phyloP scores from a whole-genome alignment of 208 protist genomes.

The Leishmania aethiopica region DNA sequence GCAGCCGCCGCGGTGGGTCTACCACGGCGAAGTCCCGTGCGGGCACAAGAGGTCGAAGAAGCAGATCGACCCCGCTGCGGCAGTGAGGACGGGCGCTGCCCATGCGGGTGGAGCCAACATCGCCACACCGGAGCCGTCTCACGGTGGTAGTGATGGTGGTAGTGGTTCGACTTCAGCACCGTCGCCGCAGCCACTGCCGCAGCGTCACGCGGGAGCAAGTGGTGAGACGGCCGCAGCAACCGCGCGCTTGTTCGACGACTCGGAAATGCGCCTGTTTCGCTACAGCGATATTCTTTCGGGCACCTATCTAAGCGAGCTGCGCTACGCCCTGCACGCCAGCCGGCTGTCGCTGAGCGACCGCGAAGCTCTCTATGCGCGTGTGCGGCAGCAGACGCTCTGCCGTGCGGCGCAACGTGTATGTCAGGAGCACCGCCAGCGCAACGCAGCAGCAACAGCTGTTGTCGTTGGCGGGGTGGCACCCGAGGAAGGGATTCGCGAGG shows the following conservation, averaged over 20 bases:
- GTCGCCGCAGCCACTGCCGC: slow-evolving; percentile 3
- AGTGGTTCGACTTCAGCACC: not conserved
- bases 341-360: slow-evolving; percentile 54
- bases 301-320: slow-evolving; percentile 34
- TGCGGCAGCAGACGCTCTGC: slow-evolving; percentile 50
- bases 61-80: not conserved
- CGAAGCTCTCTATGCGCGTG: slow-evolving; percentile 52
- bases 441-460: not conserved
- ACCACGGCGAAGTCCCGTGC: slow-evolving; percentile 15
- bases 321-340: slow-evolving; percentile 45
- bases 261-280: slow-evolving; percentile 50
- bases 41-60: slow-evolving; percentile 2
- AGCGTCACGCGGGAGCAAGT: not conserved
- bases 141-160: not conserved
- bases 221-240: not conserved
- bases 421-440: slow-evolving; percentile 14
- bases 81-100: not conserved
- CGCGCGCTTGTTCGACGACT: slow-evolving; percentile 37
- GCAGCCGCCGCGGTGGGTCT: slow-evolving; percentile 41
- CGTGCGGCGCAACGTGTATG: slow-evolving; percentile 33
- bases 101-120: not conserved
- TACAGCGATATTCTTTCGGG: slow-evolving; percentile 64
- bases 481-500: not conserved
- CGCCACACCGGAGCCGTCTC: not conserved
- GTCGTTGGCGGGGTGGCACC: not conserved